A percentile compares a stretch with the other conserved stretches of the same genome.
These are phyloP conservation scores for Acanthamoeba rhysodes DNA, from an alignment of 208 protist species.

Conservation along the genomic window DNA sequence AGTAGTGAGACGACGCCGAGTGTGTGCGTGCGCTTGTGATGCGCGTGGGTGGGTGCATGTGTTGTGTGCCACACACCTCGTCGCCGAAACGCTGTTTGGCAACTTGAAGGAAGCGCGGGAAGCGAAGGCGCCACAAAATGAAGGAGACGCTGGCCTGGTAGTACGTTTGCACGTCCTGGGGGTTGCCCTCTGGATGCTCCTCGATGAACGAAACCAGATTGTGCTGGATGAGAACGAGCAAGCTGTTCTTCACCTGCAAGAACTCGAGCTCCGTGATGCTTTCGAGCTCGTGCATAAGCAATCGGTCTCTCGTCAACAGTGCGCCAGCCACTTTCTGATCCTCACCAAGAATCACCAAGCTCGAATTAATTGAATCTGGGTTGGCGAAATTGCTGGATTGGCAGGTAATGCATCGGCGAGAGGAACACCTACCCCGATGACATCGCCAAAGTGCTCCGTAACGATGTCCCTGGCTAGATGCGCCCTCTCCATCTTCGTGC, in stretches of 20 bases:
- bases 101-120: conserved; percentile 9
- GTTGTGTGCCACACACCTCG: not conserved
- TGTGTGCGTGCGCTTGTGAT: not conserved
- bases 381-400: no score
- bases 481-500: not conserved
- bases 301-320: not conserved
- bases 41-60: not conserved
- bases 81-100: conserved; percentile 18
- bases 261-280: not conserved
- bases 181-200: conserved; percentile 16
- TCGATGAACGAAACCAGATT: conserved; percentile 66
- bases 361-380: not conserved
- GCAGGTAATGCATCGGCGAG: not conserved
- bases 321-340: conserved; percentile 23
- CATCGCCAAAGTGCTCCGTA: conserved; percentile 42
- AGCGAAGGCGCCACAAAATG: conserved; percentile 42
- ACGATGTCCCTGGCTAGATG: not conserved
- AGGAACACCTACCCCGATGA: not conserved
- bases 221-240: conserved; percentile 69
- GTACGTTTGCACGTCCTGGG: not conserved
- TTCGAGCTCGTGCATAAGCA: conserved; percentile 11
- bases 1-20: not conserved
- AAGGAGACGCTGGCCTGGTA: conserved; percentile 43
- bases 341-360: not conserved
- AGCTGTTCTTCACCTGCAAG: conserved; percentile 61